These are phyloP conservation scores for Nothophaeocryptopus gaeumannii DNA, from an alignment of 2,329 filamentous ascomycete species.

Conservation along the genomic window DNA sequence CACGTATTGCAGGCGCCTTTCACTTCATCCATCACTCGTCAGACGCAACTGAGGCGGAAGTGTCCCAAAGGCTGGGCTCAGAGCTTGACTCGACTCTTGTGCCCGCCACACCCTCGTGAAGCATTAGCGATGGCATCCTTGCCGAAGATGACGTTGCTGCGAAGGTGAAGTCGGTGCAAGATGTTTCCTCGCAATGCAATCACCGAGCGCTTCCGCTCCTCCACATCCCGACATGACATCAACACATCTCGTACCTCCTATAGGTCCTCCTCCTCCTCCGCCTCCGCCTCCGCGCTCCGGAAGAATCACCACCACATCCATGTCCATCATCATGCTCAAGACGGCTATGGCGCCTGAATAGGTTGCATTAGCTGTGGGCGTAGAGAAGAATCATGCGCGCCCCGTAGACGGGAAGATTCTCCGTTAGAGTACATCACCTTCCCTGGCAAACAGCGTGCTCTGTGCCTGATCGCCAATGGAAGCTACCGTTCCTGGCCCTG, in stretches of 20 bases:
- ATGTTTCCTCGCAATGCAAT: too few relatives aligned
- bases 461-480: constrained; percentile 19
- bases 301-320: background rate
- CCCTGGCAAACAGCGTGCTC: constrained; percentile 2
- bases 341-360: background rate
- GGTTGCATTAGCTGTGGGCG: constrained; percentile 11
- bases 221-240: background rate
- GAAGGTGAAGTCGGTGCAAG: too few relatives aligned
- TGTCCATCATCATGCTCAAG: constrained; percentile 1
- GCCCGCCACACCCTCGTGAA: too few relatives aligned
- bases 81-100: too few relatives aligned
- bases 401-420: constrained; percentile 11
- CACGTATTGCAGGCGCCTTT: too few relatives aligned
- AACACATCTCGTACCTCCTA: background rate
- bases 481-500: constrained; percentile 13
- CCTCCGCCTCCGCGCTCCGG: background rate
- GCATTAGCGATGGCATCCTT: too few relatives aligned
- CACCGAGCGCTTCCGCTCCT: background rate
- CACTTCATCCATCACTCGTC: too few relatives aligned
- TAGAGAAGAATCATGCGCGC: constrained; percentile 5
- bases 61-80: too few relatives aligned
- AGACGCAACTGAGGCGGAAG: too few relatives aligned
- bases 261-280: too few relatives aligned
- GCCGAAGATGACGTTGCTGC: too few relatives aligned
- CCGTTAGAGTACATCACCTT: constrained; percentile 18